These are phyloP conservation scores for Pseudozyma pruni DNA, from an alignment of 1,284 basidiomycete genomes.

Conservation along the genomic window DNA sequence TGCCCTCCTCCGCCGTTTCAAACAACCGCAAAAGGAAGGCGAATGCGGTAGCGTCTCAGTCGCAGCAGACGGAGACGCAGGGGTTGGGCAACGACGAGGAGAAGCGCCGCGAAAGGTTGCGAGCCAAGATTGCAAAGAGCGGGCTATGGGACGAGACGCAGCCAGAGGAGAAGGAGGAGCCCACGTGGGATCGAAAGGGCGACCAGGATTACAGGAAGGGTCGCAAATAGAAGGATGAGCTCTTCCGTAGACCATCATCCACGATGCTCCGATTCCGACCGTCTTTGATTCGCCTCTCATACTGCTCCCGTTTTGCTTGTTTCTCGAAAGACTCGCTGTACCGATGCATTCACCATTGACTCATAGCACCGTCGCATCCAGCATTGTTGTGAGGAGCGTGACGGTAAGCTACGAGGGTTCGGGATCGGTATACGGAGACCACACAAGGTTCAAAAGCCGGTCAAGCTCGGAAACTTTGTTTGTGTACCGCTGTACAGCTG, in stretches of 20 bases:
- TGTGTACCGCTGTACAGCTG: no score
- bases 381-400: no score
- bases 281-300: no score
- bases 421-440: constrained; percentile 3
- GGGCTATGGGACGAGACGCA: constrained; percentile 63
- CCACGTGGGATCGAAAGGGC: constrained; percentile 59
- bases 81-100: constrained; percentile 26
- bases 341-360: no score
- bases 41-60: constrained; percentile 5
- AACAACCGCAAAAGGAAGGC: constrained; percentile 35
- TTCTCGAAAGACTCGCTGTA: no score
- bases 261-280: no score
- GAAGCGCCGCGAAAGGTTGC: constrained; percentile 21
- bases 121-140: constrained; percentile 40
- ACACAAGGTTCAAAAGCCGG: background rate
- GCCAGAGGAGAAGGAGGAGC: constrained; percentile 54
- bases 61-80: constrained; percentile 14
- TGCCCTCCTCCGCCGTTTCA: constrained; percentile 25
- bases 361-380: no score
- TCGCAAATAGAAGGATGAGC: constrained; percentile 26
- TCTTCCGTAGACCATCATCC: background rate
- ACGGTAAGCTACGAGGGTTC: background rate
- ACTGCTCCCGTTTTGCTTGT: no score
- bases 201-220: constrained; percentile 55
- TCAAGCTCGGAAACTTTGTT: no score